Conservation (phyloP, 345 rosid genomes). For the Syzygium grande region DNA sequence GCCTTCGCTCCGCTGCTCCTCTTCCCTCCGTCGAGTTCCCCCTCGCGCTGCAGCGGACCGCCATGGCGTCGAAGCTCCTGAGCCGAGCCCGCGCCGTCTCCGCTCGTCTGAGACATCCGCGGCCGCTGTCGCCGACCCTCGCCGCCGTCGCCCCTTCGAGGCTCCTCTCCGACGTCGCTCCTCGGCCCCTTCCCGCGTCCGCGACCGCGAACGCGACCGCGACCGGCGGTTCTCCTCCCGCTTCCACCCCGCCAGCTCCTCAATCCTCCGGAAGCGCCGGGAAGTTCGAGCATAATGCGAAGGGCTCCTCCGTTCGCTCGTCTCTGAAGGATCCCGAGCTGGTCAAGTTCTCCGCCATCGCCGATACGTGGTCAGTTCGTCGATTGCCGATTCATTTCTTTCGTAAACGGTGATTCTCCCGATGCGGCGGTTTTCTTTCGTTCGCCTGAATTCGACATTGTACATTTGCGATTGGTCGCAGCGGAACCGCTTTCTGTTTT, state of each 20-base stretch:
- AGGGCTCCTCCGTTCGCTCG: constrained; percentile 17
- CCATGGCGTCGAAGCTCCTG: constrained; percentile 19
- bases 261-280: background rate
- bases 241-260: background rate
- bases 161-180: constrained; percentile 10
- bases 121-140: background rate
- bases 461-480: background rate
- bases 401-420: background rate
- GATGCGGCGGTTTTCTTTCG: background rate
- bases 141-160: constrained; percentile 1
- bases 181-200: background rate
- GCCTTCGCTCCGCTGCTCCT: background rate
- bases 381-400: background rate
- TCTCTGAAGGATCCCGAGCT: constrained; percentile 70
- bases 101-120: background rate
- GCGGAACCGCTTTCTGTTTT: background rate
- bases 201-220: background rate
- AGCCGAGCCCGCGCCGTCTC: constrained; percentile 12
- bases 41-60: background rate
- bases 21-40: background rate
- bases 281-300: background rate
- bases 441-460: background rate
- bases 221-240: background rate
- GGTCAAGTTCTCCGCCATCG: constrained; percentile 82
- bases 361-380: constrained; percentile 64